These are phyloP conservation scores for Xylaria flabelliformis DNA, from an alignment of 495 filamentous ascomycete species.

Conservation along the genomic window DNA sequence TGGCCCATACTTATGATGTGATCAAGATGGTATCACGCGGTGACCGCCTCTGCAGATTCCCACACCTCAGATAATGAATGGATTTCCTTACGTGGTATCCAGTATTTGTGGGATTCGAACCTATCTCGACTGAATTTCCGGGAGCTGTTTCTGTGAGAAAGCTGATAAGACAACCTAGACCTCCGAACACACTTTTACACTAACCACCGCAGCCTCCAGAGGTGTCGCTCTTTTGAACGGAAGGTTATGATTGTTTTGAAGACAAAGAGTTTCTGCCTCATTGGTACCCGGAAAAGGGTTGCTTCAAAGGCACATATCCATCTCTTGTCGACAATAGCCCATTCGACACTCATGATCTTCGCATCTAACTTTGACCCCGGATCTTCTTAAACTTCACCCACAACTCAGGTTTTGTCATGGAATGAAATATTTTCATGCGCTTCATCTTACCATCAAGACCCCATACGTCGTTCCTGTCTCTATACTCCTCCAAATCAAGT, in stretches of 20 bases:
- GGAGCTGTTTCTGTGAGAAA: neutral
- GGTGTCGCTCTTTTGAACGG: too few relatives aligned
- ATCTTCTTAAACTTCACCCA: slow-evolving; percentile 8
- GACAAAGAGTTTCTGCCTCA: too few relatives aligned
- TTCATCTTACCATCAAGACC: slow-evolving; percentile 18
- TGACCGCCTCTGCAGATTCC: neutral
- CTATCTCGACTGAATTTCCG: neutral
- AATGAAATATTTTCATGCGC: slow-evolving; percentile 19
- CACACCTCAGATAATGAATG: neutral
- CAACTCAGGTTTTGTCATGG: slow-evolving; percentile 18
- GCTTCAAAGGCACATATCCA: neutral
- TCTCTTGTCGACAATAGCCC: neutral
- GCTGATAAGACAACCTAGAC: neutral
- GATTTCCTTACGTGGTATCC: neutral
- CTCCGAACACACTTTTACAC: neutral
- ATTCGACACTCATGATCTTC: neutral
- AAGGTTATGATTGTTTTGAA: too few relatives aligned
- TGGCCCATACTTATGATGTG: neutral
- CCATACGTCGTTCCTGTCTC: slow-evolving; percentile 3
- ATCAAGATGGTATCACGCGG: neutral
- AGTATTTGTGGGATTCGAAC: neutral
- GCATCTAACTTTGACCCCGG: neutral
- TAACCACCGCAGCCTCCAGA: neutral
- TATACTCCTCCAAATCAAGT: slow-evolving; percentile 27
- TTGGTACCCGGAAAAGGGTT: too few relatives aligned